Evolutionary conservation across 1,284 basidiomycete genomes (phyloP).

Genomic region (Melanopsichium pennsylvanicum): DNA sequence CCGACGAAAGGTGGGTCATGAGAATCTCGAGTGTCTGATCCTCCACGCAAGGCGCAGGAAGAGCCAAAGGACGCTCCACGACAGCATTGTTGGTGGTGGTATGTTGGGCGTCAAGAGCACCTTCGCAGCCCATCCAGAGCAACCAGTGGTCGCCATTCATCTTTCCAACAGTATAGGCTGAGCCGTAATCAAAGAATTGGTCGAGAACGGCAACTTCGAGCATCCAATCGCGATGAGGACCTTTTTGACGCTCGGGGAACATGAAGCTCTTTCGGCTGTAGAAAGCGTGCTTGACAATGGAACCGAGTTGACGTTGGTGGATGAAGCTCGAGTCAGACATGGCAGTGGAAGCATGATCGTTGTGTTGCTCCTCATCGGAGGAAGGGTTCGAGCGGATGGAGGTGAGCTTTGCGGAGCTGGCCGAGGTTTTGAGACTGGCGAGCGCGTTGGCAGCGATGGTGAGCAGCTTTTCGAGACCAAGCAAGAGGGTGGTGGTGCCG

Average conservation of each 20-base stretch:
- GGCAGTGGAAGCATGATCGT: slow-evolving; percentile 23
- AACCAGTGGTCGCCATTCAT: slow-evolving; percentile 99
- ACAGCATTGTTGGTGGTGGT: slow-evolving; percentile 31
- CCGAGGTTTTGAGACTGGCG: slow-evolving; percentile 31
- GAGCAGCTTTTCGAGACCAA: slow-evolving; percentile 71
- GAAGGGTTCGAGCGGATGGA: slow-evolving; percentile 5
- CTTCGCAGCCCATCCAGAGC: slow-evolving; percentile 73
- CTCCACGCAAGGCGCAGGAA: slow-evolving; percentile 42
- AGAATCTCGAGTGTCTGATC: slow-evolving; percentile 98
- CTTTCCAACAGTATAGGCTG: slow-evolving; percentile 95
- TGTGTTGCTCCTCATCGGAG: slow-evolving; percentile 3
- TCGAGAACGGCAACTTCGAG: slow-evolving; percentile 92
- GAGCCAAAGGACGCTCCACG: slow-evolving; percentile 45
- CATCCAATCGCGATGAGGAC: slow-evolving; percentile 93
- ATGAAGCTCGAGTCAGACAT: slow-evolving; percentile 33
- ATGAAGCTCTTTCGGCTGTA: slow-evolving; percentile 99
- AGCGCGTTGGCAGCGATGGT: slow-evolving; percentile 83
- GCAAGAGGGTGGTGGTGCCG: slow-evolving; percentile 95
- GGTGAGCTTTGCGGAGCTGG: slow-evolving; percentile 32
- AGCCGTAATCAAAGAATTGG: slow-evolving; percentile 79
- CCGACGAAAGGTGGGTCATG: slow-evolving; percentile 89
- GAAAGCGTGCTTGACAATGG: slow-evolving; percentile 70
- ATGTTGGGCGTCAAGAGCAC: slow-evolving; percentile 48
- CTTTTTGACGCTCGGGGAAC: slow-evolving; percentile 95
- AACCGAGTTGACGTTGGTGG: slow-evolving; percentile 48